Conservation (phyloP, 345 rosid genomes). For the Geranium brycei region DNA sequence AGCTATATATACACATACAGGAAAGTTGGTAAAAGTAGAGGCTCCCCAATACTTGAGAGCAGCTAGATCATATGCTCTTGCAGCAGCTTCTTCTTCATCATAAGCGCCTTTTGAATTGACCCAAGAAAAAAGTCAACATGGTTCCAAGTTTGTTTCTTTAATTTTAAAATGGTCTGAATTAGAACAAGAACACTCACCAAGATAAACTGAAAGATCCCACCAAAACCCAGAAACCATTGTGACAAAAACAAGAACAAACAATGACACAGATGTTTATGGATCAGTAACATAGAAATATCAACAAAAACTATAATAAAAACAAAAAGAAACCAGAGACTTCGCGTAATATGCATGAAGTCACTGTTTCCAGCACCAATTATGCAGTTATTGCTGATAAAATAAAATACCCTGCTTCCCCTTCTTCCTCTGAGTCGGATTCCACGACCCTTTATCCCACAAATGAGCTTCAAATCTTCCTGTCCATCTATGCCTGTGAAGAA, state of each 20-base stretch:
- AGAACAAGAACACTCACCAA: constrained; percentile 22
- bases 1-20: constrained; percentile 12
- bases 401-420: constrained; percentile 41
- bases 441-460: constrained; percentile 53
- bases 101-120: constrained; percentile 34
- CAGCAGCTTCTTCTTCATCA: constrained; percentile 60
- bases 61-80: constrained; percentile 56
- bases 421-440: constrained; percentile 55
- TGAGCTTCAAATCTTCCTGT: constrained; percentile 60
- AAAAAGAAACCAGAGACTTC: too few species aligned
- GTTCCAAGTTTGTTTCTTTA: neutral
- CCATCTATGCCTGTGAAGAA: constrained; percentile 40
- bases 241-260: too few species aligned
- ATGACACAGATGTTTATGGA: too few species aligned
- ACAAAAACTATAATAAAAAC: too few species aligned
- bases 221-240: too few species aligned
- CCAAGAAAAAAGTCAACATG: neutral
- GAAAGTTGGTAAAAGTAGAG: constrained; percentile 48
- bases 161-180: neutral
- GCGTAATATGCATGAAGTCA: too few species aligned
- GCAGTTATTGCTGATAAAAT: too few species aligned
- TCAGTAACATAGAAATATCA: too few species aligned
- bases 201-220: constrained; percentile 17
- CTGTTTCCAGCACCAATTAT: too few species aligned
- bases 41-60: constrained; percentile 57